Evolutionary conservation across 1,139 yeast genomes (phyloP).

Genomic region (Hyphopichia fennica): DNA sequence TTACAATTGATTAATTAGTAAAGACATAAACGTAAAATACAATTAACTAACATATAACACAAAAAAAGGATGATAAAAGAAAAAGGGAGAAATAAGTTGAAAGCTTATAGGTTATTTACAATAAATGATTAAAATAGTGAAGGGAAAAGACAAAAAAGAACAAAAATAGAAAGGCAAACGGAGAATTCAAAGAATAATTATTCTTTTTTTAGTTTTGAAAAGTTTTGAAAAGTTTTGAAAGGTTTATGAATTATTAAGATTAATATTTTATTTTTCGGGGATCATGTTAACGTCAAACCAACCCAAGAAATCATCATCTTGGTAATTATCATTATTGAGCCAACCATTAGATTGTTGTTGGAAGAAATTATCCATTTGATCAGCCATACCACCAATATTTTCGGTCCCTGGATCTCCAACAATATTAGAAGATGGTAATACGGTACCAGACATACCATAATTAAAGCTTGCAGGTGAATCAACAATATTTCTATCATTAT

Average conservation of each 20-base stretch:
- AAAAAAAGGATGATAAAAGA: neutral
- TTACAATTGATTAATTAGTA: no score
- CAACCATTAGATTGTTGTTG: slow-evolving; percentile 85
- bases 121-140: neutral
- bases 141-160: neutral
- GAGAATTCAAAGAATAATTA: neutral
- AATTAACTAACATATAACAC: neutral
- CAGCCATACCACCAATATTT: slow-evolving; percentile 24
- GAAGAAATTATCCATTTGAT: slow-evolving; percentile 57
- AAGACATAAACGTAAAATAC: neutral
- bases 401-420: neutral
- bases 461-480: slow-evolving; percentile 1
- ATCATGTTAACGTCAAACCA: slow-evolving; percentile 77
- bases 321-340: slow-evolving; percentile 65
- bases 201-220: neutral
- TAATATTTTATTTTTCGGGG: slow-evolving; percentile 20
- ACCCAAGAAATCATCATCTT: slow-evolving; percentile 84
- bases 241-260: neutral
- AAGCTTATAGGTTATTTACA: neutral
- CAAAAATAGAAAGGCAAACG: neutral
- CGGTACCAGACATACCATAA: slow-evolving; percentile 4
- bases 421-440: neutral
- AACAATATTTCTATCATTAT: neutral
- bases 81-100: neutral
- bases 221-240: neutral